Evolutionary conservation across 176 grass and related monocot genomes (phyloP).

Genomic region (Carex cristatella): DNA sequence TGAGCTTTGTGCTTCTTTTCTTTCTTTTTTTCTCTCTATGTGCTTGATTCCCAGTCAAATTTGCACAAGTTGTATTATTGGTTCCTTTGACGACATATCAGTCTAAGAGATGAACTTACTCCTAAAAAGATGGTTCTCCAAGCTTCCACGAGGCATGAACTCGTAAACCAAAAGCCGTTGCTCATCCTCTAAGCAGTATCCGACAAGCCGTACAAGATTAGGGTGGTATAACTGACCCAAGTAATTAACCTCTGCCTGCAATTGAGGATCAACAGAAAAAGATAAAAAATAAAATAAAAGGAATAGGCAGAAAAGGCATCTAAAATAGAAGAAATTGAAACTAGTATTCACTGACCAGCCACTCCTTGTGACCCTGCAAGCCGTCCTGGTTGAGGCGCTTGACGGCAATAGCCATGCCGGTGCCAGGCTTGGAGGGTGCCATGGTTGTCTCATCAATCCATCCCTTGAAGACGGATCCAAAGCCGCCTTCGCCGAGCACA

Average conservation of each 20-base stretch:
- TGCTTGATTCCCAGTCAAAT: not conserved
- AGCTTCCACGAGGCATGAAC: conserved; percentile 90
- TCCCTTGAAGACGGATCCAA: conserved; percentile 88
- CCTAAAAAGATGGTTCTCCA: conserved; percentile 95
- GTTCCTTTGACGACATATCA: not conserved
- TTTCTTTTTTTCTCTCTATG: not conserved
- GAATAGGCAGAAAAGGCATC: not conserved
- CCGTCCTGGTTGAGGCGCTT: conserved; percentile 77
- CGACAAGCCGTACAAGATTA: conserved; percentile 80
- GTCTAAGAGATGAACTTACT: conserved; percentile 42
- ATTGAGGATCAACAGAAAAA: conserved; percentile 13
- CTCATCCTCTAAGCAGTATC: conserved; percentile 80
- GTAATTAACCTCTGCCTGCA: conserved; percentile 81
- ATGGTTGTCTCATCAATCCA: conserved; percentile 70
- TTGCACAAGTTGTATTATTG: not conserved
- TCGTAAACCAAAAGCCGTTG: conserved; percentile 81
- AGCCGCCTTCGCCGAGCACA: conserved; percentile 72
- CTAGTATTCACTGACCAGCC: conserved; percentile 51
- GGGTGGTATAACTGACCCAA: conserved; percentile 79
- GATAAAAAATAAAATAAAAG: conserved; percentile 20
- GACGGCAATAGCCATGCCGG: conserved; percentile 70
- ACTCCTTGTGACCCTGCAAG: conserved; percentile 78
- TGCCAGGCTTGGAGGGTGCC: conserved; percentile 54
- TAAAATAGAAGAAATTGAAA: not conserved
- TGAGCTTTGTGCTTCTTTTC: not conserved